Conservation (phyloP, 495 filamentous ascomycete species). For the Aspergillus bertholletiae region DNA sequence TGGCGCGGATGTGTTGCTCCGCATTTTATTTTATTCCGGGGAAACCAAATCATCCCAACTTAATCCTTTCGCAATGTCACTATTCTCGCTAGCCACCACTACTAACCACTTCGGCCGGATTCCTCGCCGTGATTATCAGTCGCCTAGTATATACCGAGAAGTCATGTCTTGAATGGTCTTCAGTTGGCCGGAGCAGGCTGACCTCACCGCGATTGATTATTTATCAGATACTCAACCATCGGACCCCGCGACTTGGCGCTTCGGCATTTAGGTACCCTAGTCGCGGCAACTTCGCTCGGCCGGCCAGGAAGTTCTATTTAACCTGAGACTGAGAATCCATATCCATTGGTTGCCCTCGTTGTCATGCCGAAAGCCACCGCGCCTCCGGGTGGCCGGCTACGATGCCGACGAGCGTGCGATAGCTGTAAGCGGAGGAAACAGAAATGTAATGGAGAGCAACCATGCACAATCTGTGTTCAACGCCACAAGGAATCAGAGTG, state of each 20-base stretch:
- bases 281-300: background rate
- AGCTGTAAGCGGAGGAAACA: conserved; percentile 77
- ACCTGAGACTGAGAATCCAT: background rate
- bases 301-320: background rate
- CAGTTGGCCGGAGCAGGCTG: background rate
- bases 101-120: too few species aligned
- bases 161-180: background rate
- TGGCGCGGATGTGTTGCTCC: too few species aligned
- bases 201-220: background rate
- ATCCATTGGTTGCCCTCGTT: background rate
- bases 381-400: conserved; percentile 33
- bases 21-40: too few species aligned
- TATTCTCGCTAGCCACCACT: too few species aligned
- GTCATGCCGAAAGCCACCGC: conserved; percentile 38
- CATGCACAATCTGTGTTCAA: conserved; percentile 65
- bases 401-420: conserved; percentile 58
- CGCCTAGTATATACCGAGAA: background rate
- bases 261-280: background rate
- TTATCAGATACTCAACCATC: background rate
- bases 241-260: background rate
- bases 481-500: conserved; percentile 49
- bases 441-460: conserved; percentile 72
- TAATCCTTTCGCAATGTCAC: too few species aligned
- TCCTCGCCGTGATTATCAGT: background rate
- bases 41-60: too few species aligned